Evolutionary conservation across 2,329 filamentous ascomycete genomes (phyloP).

Genomic region (Aspergillus pseudoterreus): DNA sequence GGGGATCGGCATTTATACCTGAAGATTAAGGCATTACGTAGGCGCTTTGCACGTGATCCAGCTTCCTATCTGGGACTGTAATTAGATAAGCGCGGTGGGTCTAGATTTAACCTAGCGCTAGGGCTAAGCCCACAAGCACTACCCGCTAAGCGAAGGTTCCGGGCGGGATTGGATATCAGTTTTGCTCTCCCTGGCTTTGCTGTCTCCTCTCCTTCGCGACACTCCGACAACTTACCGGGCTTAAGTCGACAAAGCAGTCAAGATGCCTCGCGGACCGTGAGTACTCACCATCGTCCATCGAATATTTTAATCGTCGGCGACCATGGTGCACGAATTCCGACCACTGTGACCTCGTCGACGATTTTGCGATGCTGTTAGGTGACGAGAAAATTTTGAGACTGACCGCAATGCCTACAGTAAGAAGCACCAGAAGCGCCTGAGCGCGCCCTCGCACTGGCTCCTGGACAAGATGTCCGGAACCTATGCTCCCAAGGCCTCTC

Average conservation of each 20-base stretch:
- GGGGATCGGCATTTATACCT: too few relatives aligned
- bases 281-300: conserved; percentile 25
- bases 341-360: background rate
- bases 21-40: too few relatives aligned
- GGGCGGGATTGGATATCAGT: conserved; percentile 20
- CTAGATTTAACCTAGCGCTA: conserved; percentile 28
- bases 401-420: conserved; percentile 57
- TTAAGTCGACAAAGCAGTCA: conserved; percentile 42
- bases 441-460: conserved; percentile 98
- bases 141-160: conserved; percentile 31
- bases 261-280: conserved; percentile 59
- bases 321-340: background rate
- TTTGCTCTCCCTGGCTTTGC: conserved; percentile 15
- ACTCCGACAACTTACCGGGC: conserved; percentile 36
- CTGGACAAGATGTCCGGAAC: conserved; percentile 98
- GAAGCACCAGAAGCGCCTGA: conserved; percentile 99
- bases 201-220: conserved; percentile 25
- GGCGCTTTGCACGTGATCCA: background rate
- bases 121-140: conserved; percentile 26
- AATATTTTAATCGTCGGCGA: background rate
- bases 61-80: too few relatives aligned
- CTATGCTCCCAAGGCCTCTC: conserved; percentile 66
- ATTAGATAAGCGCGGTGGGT: background rate
- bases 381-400: conserved; percentile 15
- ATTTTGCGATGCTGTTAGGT: background rate